These are phyloP conservation scores for Suillus subluteus DNA, from an alignment of 768 basidiomycete species.

Conservation along the genomic window DNA sequence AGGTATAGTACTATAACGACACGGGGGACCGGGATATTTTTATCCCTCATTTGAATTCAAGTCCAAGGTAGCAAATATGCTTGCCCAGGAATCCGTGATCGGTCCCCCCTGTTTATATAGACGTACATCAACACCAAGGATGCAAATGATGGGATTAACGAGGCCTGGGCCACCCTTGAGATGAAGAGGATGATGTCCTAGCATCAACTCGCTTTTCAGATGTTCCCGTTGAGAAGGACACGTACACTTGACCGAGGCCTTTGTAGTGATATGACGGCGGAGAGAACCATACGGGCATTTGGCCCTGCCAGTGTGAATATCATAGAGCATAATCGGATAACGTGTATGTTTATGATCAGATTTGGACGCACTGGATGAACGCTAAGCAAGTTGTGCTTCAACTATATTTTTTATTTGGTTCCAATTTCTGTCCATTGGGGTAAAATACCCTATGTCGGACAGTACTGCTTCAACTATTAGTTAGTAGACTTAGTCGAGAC, in stretches of 20 bases:
- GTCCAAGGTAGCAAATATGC: not conserved
- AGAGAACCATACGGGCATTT: not conserved
- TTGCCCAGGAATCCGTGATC: not conserved
- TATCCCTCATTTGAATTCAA: not conserved
- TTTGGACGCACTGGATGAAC: not conserved
- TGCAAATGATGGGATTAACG: not conserved
- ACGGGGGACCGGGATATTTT: not conserved
- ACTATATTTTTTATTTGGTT: not conserved
- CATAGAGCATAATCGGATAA: not conserved
- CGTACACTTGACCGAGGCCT: not conserved
- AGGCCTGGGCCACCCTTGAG: not conserved
- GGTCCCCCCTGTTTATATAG: not conserved
- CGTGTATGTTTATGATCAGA: not conserved
- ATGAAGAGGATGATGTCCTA: not conserved
- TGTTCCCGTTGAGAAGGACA: not conserved
- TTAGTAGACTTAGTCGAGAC: not conserved
- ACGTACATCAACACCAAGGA: not conserved
- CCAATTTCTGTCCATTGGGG: too few relatives aligned
- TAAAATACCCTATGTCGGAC: too few relatives aligned
- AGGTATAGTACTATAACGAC: not conserved
- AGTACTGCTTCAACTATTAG: not conserved
- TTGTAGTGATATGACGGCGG: not conserved
- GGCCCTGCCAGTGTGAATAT: not conserved
- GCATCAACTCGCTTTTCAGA: not conserved
- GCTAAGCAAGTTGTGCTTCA: not conserved